phyloP scores from a whole-genome alignment of 352 stramenopile genomes.

The Phytophthora agathidicida region DNA sequence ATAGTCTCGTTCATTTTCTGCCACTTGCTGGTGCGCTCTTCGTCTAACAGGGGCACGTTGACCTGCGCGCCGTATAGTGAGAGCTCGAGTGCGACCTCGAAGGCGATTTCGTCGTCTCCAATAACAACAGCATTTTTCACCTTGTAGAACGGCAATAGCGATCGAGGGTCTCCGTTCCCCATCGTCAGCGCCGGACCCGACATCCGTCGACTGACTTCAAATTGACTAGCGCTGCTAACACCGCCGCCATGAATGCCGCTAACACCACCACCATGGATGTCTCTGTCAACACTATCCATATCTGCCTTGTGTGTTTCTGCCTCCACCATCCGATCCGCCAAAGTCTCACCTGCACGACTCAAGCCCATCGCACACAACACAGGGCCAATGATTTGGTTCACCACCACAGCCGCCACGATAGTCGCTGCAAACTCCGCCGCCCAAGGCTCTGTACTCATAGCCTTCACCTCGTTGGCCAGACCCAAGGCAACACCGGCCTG shows the following conservation, averaged over 20 bases:
- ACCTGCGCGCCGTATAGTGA: conserved; percentile 70
- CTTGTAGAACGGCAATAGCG: conserved; percentile 49
- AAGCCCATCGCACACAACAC: conserved; percentile 66
- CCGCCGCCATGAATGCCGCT: conserved; percentile 1
- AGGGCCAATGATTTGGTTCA: conserved; percentile 76
- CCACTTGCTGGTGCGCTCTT: conserved; percentile 65
- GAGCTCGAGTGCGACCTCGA: conserved; percentile 65
- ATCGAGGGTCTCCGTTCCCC: conserved; percentile 49
- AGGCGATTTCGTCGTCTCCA: conserved; percentile 67
- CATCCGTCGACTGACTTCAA: conserved; percentile 15
- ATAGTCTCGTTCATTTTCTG: conserved; percentile 69
- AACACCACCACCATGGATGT: conserved; percentile 12
- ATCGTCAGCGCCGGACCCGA: conserved; percentile 12
- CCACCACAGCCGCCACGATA: conserved; percentile 68
- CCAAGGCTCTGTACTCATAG: conserved; percentile 61
- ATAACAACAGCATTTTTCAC: conserved; percentile 64
- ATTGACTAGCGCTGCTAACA: conserved; percentile 8
- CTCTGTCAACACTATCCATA: conserved; percentile 12
- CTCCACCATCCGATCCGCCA: conserved; percentile 30
- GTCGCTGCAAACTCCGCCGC: conserved; percentile 64
- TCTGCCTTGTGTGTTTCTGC: conserved; percentile 15
- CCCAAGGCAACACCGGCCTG: conserved; percentile 68
- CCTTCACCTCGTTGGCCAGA: conserved; percentile 63
- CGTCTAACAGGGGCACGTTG: conserved; percentile 62
- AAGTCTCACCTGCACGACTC: conserved; percentile 52